A percentile compares a stretch with the other conserved stretches of the same genome.
Conservation (phyloP, 2,329 filamentous ascomycete species). For the Exophiala sp. region DNA sequence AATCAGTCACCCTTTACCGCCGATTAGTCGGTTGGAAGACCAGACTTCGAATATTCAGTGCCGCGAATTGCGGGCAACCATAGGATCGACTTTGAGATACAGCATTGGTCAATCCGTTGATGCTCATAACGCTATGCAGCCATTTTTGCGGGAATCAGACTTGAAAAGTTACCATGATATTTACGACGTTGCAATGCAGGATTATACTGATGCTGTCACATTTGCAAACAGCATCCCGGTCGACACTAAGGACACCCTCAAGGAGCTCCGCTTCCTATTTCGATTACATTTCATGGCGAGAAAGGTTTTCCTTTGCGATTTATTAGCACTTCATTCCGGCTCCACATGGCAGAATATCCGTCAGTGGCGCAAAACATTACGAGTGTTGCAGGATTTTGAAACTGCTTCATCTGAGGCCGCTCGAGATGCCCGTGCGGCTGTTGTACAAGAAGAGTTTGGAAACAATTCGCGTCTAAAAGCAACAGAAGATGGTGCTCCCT, state of each 20-base stretch:
- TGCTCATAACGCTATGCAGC: slow-evolving; percentile 64
- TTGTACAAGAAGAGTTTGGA: slow-evolving; percentile 23
- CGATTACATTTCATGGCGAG: slow-evolving; percentile 76
- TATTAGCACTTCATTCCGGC: slow-evolving; percentile 80
- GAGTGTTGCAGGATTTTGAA: slow-evolving; percentile 76
- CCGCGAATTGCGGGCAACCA: slow-evolving; percentile 69
- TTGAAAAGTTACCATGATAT: slow-evolving; percentile 91
- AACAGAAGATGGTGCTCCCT: neutral
- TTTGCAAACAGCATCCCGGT: slow-evolving; percentile 64
- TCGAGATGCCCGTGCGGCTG: slow-evolving; percentile 12
- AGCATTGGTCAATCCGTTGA: slow-evolving; percentile 70
- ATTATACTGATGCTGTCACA: slow-evolving; percentile 66
- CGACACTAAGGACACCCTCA: slow-evolving; percentile 73
- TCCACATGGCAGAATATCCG: slow-evolving; percentile 24
- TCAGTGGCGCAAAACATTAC: slow-evolving; percentile 58
- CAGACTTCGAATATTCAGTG: slow-evolving; percentile 75
- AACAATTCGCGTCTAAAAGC: neutral
- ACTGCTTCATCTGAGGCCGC: slow-evolving; percentile 8
- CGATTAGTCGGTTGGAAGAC: slow-evolving; percentile 88
- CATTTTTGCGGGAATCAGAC: slow-evolving; percentile 73
- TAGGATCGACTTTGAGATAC: slow-evolving; percentile 66
- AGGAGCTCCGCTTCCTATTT: slow-evolving; percentile 75
- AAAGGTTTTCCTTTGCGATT: slow-evolving; percentile 81
- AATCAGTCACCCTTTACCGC: slow-evolving; percentile 82
- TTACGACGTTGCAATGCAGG: slow-evolving; percentile 72